Conservation (phyloP, 2,329 filamentous ascomycete genomes). For the Ascochyta rabiei region DNA sequence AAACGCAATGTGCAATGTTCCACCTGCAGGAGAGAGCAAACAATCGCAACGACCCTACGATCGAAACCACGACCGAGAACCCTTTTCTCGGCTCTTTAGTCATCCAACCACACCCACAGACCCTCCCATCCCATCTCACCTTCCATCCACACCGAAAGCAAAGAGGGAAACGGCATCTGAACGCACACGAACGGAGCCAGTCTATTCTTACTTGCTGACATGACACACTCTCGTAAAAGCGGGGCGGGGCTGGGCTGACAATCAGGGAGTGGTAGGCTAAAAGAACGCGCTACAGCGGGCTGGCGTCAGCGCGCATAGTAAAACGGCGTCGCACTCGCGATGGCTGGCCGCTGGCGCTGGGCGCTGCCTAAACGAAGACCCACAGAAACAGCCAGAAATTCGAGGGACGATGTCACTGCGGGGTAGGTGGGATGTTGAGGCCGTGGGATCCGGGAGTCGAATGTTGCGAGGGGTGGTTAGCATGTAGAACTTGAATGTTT, state of each 20-base stretch:
- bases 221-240: neutral
- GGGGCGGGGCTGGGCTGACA: neutral
- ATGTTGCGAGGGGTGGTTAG: too few species aligned
- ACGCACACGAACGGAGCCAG: too few species aligned
- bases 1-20: too few species aligned
- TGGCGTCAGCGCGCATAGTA: constrained; percentile 25
- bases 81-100: too few species aligned
- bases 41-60: too few species aligned
- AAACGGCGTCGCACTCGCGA: constrained; percentile 14
- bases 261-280: constrained; percentile 9
- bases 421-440: constrained; percentile 1
- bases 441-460: neutral
- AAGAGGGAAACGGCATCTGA: too few species aligned
- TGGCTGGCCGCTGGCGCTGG: neutral
- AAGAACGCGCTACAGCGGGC: constrained; percentile 3
- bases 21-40: too few species aligned
- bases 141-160: too few species aligned
- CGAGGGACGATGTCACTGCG: constrained; percentile 9
- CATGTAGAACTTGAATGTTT: too few species aligned
- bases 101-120: too few species aligned
- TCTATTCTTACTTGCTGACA: neutral
- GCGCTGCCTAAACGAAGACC: constrained; percentile 4
- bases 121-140: too few species aligned
- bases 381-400: constrained; percentile 17
- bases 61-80: too few species aligned